Base-by-base conservation (phyloP, 2,329 filamentous ascomycete genomes). In the Fusarium sterilihyphosum region DNA sequence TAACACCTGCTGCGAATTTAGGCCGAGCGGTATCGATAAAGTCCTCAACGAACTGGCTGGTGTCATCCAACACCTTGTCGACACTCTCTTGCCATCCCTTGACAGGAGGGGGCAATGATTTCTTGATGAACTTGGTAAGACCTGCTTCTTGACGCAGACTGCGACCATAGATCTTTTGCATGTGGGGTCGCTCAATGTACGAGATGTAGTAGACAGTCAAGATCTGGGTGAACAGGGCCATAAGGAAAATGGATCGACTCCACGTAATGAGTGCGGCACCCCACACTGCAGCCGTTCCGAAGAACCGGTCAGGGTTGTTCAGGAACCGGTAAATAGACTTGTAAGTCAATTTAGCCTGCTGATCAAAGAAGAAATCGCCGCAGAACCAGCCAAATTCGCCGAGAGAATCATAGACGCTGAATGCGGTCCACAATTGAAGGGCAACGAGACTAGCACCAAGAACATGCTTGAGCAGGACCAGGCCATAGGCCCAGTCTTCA, bases 371-470 rank as follows among this genome's bases (percentile, higher is more conserved):
- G 86, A 98, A 99, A 81, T 99, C 96, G 24, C 96, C 96, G 80
- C 95, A 98, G 86, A 98, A 98, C 96, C 96, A 99, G 78, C 96
- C 96, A 79, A 98, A 99, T 80, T 99, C 96, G 65, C 96, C 96
- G 0, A 99, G 90, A 5, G 94, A 97, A 58, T 98, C 95, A 82
- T 98, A 97, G 76, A 98, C 95, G 82, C 95, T 98, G 74, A 93
- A 87, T 4, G 94, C 92, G 3, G 95, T 98, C 96, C 96, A 99
- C 24, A 97, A 84, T 80, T 99, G 96, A 58, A 99, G 88, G 17
- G 93, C 91, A 67, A 98, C 91, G 73, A 98, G 86, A 60, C 93
- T 90, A 57, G 89, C 87, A 49, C 96, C 96, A 40, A 98, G 81
- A 33, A 98, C 93, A 80, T 98, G 96, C 80, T 95, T 93, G 67